phyloP scores from a whole-genome alignment of 1,139 yeast genomes.

The Geotrichum phurueaensis region DNA sequence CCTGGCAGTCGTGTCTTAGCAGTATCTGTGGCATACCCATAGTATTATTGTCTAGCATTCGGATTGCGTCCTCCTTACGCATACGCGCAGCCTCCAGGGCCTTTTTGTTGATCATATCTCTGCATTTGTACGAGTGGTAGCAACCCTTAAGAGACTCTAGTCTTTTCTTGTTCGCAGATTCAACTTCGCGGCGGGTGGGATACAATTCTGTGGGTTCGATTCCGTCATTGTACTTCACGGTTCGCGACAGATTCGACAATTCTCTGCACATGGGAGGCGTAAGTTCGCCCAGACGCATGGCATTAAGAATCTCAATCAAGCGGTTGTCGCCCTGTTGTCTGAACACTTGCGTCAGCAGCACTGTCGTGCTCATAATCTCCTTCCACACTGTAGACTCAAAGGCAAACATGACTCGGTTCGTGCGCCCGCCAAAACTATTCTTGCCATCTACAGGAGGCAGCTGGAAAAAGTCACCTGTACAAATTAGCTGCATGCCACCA shows the following conservation, averaged over 20 bases:
- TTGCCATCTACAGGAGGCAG: slow-evolving; percentile 62
- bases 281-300: slow-evolving; percentile 61
- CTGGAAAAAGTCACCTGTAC: slow-evolving; percentile 83
- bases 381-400: slow-evolving; percentile 79
- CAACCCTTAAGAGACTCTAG: slow-evolving; percentile 38
- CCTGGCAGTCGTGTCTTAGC: slow-evolving; percentile 57
- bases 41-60: slow-evolving; percentile 41
- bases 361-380: slow-evolving; percentile 51
- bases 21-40: slow-evolving; percentile 45
- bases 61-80: slow-evolving; percentile 7
- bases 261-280: slow-evolving; percentile 41
- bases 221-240: slow-evolving; percentile 60
- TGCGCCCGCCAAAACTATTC: slow-evolving; percentile 10
- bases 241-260: slow-evolving; percentile 48
- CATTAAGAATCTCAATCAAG: slow-evolving; percentile 67
- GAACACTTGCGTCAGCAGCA: slow-evolving; percentile 71
- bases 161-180: slow-evolving; percentile 54
- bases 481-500: slow-evolving; percentile 75
- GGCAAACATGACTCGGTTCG: slow-evolving; percentile 47
- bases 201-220: slow-evolving; percentile 75
- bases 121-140: slow-evolving; percentile 4
- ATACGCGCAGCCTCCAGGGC: neutral
- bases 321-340: slow-evolving; percentile 80
- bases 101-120: neutral
- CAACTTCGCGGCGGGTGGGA: slow-evolving; percentile 72